Evolutionary conservation across 805 yeast genomes (phyloP).

Genomic region (Teunomyces gatunensis): DNA sequence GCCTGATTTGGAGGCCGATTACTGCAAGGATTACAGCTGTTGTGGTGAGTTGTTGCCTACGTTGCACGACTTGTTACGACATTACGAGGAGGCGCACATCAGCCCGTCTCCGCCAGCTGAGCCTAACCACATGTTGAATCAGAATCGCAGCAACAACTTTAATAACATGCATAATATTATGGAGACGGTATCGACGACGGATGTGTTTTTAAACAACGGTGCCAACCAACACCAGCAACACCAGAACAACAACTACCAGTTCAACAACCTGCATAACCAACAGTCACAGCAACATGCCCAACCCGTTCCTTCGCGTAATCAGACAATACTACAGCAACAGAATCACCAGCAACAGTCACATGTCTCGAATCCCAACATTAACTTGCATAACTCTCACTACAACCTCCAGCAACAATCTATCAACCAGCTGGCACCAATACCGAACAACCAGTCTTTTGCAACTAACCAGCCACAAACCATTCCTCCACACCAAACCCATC

Average conservation of each 20-base stretch:
- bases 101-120: constrained; percentile 49
- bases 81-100: constrained; percentile 95
- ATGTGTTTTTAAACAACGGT: constrained; percentile 68
- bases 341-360: constrained; percentile 4
- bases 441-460: constrained; percentile 5
- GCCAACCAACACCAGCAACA: constrained; percentile 10
- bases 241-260: constrained; percentile 9
- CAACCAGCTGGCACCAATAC: constrained; percentile 11
- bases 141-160: constrained; percentile 31
- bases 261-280: constrained; percentile 4
- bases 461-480: constrained; percentile 6
- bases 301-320: constrained; percentile 13
- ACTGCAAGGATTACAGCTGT: constrained; percentile 94
- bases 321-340: constrained; percentile 1
- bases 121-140: constrained; percentile 27
- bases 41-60: constrained; percentile 93
- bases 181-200: constrained; percentile 91
- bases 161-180: constrained; percentile 56
- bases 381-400: constrained; percentile 20
- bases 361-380: constrained; percentile 12
- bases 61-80: constrained; percentile 86
- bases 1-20: constrained; percentile 91
- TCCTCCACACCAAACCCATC: constrained; percentile 15
- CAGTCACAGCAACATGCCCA: constrained; percentile 14
- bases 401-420: constrained; percentile 21